These are phyloP conservation scores for Naganishia onofrii DNA, from an alignment of 768 basidiomycete species.

Conservation along the genomic window DNA sequence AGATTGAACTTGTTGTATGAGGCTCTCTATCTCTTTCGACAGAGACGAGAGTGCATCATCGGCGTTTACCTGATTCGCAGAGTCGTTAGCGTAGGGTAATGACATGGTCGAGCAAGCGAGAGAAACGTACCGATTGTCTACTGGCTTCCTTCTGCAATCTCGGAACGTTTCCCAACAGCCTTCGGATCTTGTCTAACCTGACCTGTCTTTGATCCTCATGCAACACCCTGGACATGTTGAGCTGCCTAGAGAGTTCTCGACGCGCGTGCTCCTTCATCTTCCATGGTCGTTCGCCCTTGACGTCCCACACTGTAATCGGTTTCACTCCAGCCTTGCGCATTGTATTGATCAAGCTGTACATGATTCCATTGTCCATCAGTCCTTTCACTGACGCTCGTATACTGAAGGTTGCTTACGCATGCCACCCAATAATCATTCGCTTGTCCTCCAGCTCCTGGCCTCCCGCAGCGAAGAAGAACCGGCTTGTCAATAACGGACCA, in stretches of 20 bases:
- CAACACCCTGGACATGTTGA: slow-evolving; percentile 34
- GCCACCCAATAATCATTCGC: slow-evolving; percentile 48
- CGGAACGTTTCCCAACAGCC: slow-evolving; percentile 3
- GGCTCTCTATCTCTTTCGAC: background rate
- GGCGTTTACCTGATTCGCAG: background rate
- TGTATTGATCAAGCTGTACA: slow-evolving; percentile 39
- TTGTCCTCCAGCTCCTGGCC: slow-evolving; percentile 42
- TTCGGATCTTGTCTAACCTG: slow-evolving; percentile 33
- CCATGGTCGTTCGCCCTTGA: slow-evolving; percentile 45
- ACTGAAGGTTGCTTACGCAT: slow-evolving; percentile 39
- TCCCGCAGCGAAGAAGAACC: slow-evolving; percentile 45
- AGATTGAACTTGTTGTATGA: slow-evolving; percentile 6
- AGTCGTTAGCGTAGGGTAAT: background rate
- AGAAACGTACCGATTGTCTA: background rate
- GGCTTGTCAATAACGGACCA: slow-evolving; percentile 47
- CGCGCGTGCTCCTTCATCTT: slow-evolving; percentile 45
- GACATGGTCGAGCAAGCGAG: background rate
- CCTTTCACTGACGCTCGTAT: background rate
- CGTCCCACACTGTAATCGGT: slow-evolving; percentile 49
- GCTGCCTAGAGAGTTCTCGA: slow-evolving; percentile 33
- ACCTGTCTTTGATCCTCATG: slow-evolving; percentile 41
- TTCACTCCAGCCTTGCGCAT: slow-evolving; percentile 43
- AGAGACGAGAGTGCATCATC: background rate
- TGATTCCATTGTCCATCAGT: background rate
- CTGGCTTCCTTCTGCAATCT: background rate